Conservation (phyloP, 768 basidiomycete genomes). For the Suillus weaverae region DNA sequence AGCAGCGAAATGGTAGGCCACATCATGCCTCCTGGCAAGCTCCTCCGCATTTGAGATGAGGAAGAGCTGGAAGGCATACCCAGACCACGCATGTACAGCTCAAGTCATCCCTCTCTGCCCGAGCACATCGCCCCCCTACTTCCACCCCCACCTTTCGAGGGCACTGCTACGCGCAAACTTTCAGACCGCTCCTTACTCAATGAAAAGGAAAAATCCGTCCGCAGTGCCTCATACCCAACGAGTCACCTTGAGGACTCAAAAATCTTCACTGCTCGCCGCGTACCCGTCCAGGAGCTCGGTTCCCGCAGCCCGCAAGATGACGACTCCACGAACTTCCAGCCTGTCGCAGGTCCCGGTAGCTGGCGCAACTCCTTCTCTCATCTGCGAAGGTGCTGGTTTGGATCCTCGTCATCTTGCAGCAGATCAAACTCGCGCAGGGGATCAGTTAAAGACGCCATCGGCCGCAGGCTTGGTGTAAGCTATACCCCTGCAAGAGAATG, state of each 20-base stretch:
- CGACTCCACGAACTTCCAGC: conserved; percentile 14
- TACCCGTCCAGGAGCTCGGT: conserved; percentile 37
- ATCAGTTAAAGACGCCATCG: conserved; percentile 46
- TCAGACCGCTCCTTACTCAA: conserved; percentile 21
- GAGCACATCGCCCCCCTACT: conserved; percentile 36
- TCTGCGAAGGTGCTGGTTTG: conserved; percentile 62
- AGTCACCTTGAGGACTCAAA: conserved; percentile 34
- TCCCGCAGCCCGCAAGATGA: conserved; percentile 27
- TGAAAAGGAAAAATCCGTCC: conserved; percentile 36
- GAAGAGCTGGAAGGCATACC: conserved; percentile 20
- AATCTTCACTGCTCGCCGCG: conserved; percentile 39
- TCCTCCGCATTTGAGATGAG: conserved; percentile 37
- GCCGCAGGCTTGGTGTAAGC: conserved; percentile 35
- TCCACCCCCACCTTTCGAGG: conserved; percentile 40
- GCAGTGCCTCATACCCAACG: conserved; percentile 31
- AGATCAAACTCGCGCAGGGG: conserved; percentile 27
- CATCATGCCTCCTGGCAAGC: conserved; percentile 38
- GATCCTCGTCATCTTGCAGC: conserved; percentile 31
- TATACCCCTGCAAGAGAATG: conserved; percentile 43
- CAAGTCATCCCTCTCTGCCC: conserved; percentile 25
- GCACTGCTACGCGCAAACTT: conserved; percentile 27
- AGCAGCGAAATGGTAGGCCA: conserved; percentile 34
- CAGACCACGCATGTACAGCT: conserved; percentile 30
- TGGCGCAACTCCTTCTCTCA: conserved; percentile 43
- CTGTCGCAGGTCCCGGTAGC: conserved; percentile 29